Evolutionary conservation across 176 grass and related monocot species (phyloP), one percentile per base, ranked within the genome.

Genomic region (Aegilops umbellulata): DNA sequence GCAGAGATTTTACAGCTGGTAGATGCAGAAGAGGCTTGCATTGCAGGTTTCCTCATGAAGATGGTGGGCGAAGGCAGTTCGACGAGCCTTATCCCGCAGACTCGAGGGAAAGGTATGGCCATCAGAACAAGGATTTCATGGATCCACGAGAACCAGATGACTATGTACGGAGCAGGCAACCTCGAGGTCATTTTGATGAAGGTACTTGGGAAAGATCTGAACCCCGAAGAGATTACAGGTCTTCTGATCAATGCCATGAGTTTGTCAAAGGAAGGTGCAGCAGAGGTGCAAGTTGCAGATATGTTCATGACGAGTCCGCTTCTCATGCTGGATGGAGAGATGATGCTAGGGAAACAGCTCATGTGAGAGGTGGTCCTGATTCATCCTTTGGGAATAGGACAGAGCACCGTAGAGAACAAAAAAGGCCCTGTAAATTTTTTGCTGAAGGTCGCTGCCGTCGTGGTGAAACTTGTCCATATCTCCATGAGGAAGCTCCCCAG

Each of bases 31-130:
- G 97, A 86, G 97, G 97, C 49, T 79, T 19, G 9, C 78, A 89
- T 84, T 99, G 97, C 83, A 92, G 89, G 70, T 97, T 93, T 86
- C 86, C 86, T 76, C 97, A 97, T 84, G 92, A 94, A 72, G 94
- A 99, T 86, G 90, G 85, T 27, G 88, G 83, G n/a, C 60, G 25
- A 30, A 74, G 61, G 60, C 90, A 92, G 17, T 84, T 87, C 60
- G 94, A 93, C 13, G 85, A 81, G 82, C 53, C 51, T 69, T 87
- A 93, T 86, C 79, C 80, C 61, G 76, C 82, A 46, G 78, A 85
- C 62, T 86, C 87, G 64, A 88, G 90, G 63, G 90, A 97, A 75
- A 83, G 77, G 69, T 85, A 85, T 87, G 87, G 84, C 27, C 74
- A 86, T 69, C 85, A 88, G 66, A 88, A 51, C 71, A 94, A 90